phyloP scores from a whole-genome alignment of 805 yeast species.

The Candida easanensis region DNA sequence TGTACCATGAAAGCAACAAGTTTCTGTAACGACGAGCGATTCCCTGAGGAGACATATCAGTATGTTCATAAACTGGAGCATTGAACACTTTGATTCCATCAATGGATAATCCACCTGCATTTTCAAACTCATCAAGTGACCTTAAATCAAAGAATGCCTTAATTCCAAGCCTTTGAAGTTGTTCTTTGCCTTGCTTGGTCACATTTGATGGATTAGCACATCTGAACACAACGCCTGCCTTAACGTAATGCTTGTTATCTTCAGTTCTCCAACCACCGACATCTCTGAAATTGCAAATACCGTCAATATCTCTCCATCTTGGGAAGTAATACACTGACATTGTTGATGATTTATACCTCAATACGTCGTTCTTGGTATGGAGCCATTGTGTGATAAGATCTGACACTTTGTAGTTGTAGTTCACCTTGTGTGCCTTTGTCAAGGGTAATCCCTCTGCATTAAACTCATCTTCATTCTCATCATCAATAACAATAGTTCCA shows the following conservation, averaged over 20 bases:
- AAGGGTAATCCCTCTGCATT: slow-evolving; percentile 45
- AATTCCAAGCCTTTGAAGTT: slow-evolving; percentile 39
- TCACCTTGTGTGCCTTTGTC: slow-evolving; percentile 43
- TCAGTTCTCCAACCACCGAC: slow-evolving; percentile 66
- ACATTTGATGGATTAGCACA: slow-evolving; percentile 58
- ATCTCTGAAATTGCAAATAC: slow-evolving; percentile 73
- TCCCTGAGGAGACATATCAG: slow-evolving; percentile 62
- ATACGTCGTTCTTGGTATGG: slow-evolving; percentile 44
- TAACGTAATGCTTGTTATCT: slow-evolving; percentile 40
- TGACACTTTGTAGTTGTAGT: slow-evolving; percentile 56
- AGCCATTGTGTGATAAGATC: slow-evolving; percentile 49
- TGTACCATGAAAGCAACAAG: slow-evolving; percentile 55
- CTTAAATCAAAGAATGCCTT: slow-evolving; percentile 65
- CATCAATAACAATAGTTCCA: slow-evolving; percentile 43
- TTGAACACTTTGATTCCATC: slow-evolving; percentile 46
- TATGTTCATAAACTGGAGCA: slow-evolving; percentile 54
- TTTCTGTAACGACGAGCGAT: slow-evolving; percentile 54
- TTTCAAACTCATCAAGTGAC: slow-evolving; percentile 51
- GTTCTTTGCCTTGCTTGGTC: slow-evolving; percentile 49
- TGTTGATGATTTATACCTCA: slow-evolving; percentile 45
- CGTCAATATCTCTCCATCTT: slow-evolving; percentile 64
- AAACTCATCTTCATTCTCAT: slow-evolving; percentile 28
- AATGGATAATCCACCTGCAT: slow-evolving; percentile 42
- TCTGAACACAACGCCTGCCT: slow-evolving; percentile 54
- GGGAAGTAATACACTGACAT: slow-evolving; percentile 37